Evolutionary conservation across 441 rosid genomes (phyloP), one percentile per base, ranked within the genome.

Genomic region (Erodium texanum): DNA sequence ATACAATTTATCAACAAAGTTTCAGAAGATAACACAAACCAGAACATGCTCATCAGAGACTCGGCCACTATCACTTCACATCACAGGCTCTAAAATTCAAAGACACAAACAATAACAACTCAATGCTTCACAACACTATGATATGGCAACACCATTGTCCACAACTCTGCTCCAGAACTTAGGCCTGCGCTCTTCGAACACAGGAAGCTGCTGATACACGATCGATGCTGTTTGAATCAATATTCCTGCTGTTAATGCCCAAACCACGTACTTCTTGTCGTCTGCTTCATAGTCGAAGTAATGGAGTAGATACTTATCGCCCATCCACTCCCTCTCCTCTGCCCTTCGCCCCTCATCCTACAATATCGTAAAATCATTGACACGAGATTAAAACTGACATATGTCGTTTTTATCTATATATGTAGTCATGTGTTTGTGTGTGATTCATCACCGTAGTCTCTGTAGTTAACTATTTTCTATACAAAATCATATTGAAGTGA

Each of bases 191-290:
- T 85, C 97, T 54, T 71, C 52, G 71, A 91, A 93, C 65, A 82
- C 88, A 0, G 97, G 88, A 15, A 81, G 86, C 75, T 80, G 80
- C 79, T 85, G 77, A 78, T 80, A 89, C 65, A 87, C 87, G 14
- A 89, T 85, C 6, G 97, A 88, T 65, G 99, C 99, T 41, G 93
- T 92, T 81, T 84, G 85, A 70, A 93, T 91, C 84, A 93, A 77
- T 58, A 93, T 81, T 68, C 92, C 88, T 1, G 99, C 99, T 23
- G 99, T 93, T 76, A 93, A 78, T 67, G 96, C 99, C 96, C 96
- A 93, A 71, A 89, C 85, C 76, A 84, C 48, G 66, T 80, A 86
- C 74, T 86, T 84, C 38, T 86, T 81, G 50, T 79, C 79, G 67
- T 70, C 81, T 0, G 81, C 70, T 79, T 79, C 84, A 62, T 87